phyloP scores from a whole-genome alignment of 1,284 basidiomycete genomes.

The Apiotrichum sp. region DNA sequence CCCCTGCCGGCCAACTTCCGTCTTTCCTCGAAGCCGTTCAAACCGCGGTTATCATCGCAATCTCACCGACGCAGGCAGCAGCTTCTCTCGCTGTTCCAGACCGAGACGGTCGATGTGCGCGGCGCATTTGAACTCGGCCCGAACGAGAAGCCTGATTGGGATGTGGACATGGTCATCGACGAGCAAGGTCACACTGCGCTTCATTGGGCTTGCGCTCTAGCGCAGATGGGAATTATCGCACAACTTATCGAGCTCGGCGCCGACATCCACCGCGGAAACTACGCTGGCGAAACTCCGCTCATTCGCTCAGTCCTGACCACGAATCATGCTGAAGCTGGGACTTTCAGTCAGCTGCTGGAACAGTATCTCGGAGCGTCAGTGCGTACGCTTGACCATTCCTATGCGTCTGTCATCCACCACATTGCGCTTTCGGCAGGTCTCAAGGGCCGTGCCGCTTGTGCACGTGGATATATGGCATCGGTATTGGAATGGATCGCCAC shows the following conservation, averaged over 20 bases:
- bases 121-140: slow-evolving; percentile 21
- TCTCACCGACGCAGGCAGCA: slow-evolving; percentile 50
- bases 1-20: slow-evolving; percentile 51
- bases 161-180: slow-evolving; percentile 78
- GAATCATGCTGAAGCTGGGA: slow-evolving; percentile 70
- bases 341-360: slow-evolving; percentile 66
- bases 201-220: slow-evolving; percentile 87
- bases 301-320: slow-evolving; percentile 87
- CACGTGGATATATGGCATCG: slow-evolving; percentile 87
- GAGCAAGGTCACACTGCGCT: slow-evolving; percentile 92
- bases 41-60: slow-evolving; percentile 51
- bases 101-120: slow-evolving; percentile 26
- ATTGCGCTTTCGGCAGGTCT: slow-evolving; percentile 85
- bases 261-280: slow-evolving; percentile 83
- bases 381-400: slow-evolving; percentile 83
- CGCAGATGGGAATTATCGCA: slow-evolving; percentile 60
- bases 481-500: slow-evolving; percentile 73
- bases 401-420: slow-evolving; percentile 89
- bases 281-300: slow-evolving; percentile 88
- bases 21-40: slow-evolving; percentile 62
- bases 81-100: slow-evolving; percentile 34
- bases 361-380: slow-evolving; percentile 56
- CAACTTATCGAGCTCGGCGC: slow-evolving; percentile 67
- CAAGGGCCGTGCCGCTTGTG: slow-evolving; percentile 73
- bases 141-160: slow-evolving; percentile 45